phyloP scores from a whole-genome alignment of 257 asterid genomes.

The Nicotiana tomentosiformis region DNA sequence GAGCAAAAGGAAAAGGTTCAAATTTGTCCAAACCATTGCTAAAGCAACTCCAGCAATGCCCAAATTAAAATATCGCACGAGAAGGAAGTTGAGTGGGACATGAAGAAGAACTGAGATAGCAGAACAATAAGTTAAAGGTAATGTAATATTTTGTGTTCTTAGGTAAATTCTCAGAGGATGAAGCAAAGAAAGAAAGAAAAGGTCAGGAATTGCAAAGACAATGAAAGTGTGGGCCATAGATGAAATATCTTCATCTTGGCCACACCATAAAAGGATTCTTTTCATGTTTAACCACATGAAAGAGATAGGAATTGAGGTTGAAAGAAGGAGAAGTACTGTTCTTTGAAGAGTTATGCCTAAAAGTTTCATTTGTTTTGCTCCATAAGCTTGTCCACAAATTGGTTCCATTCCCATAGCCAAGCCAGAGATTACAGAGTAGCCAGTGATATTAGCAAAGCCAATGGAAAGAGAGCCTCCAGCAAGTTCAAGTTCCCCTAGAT shows the following conservation, averaged over 20 bases:
- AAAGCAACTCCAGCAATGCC: constrained; percentile 74
- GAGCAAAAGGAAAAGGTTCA: constrained; percentile 57
- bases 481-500: constrained; percentile 82
- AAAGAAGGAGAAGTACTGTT: constrained; percentile 67
- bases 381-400: constrained; percentile 91
- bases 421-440: constrained; percentile 95
- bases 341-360: constrained; percentile 84
- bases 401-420: constrained; percentile 99
- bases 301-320: constrained; percentile 70
- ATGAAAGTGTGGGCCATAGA: constrained; percentile 70
- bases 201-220: constrained; percentile 72
- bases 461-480: constrained; percentile 93
- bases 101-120: constrained; percentile 53
- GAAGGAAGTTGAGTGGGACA: constrained; percentile 60
- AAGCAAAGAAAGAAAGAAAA: constrained; percentile 69
- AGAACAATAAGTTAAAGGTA: constrained; percentile 72
- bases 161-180: constrained; percentile 75
- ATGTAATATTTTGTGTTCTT: constrained; percentile 65
- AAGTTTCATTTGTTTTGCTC: constrained; percentile 85
- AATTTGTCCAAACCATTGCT: constrained; percentile 76
- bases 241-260: constrained; percentile 77
- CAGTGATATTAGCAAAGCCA: constrained; percentile 92
- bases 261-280: constrained; percentile 58
- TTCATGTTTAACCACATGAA: constrained; percentile 86
- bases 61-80: constrained; percentile 48